Evolutionary conservation across 148 eudicot species (phyloP).

Genomic region (Vaccinium myrtillus): DNA sequence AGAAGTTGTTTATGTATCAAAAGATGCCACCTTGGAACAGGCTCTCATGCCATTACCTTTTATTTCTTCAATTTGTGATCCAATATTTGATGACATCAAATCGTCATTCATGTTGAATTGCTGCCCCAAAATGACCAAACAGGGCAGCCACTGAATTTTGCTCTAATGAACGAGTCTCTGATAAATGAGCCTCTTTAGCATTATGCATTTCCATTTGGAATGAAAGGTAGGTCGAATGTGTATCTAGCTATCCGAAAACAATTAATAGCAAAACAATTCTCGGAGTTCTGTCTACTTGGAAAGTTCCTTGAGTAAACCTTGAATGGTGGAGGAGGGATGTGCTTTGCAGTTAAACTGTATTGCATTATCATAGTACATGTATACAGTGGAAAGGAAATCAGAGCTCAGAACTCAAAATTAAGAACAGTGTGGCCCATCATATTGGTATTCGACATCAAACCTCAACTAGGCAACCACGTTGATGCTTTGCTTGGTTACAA

Average conservation of each 20-base stretch:
- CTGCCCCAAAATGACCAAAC: not conserved
- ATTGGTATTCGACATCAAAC: too few species aligned
- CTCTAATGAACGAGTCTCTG: not conserved
- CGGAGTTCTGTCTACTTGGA: not conserved
- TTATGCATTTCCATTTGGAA: not conserved
- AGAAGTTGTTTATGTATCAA: not conserved
- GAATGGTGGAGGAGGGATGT: not conserved
- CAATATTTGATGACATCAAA: not conserved
- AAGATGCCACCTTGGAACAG: not conserved
- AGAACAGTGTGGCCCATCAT: slow-evolving; percentile 3
- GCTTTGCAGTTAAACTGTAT: not conserved
- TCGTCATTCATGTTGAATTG: not conserved
- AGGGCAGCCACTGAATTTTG: not conserved
- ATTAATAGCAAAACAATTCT: not conserved
- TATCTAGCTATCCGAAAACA: not conserved
- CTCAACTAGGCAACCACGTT: not conserved
- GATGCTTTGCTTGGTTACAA: not conserved
- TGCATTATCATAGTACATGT: not conserved
- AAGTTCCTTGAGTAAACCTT: not conserved
- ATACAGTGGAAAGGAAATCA: not conserved
- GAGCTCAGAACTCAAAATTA: not conserved
- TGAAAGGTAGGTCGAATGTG: not conserved
- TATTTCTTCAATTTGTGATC: not conserved
- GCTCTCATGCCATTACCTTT: not conserved
- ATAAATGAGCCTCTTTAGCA: not conserved